phyloP scores from a whole-genome alignment of 2,329 filamentous ascomycete genomes.

The Chaetomiaceae sp. region DNA sequence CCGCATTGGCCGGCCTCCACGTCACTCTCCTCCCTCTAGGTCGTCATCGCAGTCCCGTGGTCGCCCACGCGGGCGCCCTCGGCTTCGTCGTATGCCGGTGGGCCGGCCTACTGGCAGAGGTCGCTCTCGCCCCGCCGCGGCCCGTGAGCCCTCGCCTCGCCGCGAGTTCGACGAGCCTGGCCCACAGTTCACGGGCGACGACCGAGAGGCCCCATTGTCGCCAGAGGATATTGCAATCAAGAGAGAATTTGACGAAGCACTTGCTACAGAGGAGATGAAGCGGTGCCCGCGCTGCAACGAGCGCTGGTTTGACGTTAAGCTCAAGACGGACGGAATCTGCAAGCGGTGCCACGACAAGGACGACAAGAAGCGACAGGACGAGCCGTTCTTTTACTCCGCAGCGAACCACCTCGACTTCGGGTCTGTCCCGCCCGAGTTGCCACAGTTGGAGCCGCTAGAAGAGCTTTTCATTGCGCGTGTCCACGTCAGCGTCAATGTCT shows the following conservation, averaged over 20 bases:
- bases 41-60: background rate
- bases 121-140: too few relatives aligned
- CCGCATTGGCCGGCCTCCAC: too few relatives aligned
- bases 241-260: background rate
- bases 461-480: too few relatives aligned
- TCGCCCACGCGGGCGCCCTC: background rate
- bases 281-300: background rate
- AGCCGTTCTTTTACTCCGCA: background rate
- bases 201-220: background rate
- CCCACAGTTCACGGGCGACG: background rate
- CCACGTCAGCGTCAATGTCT: background rate
- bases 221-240: background rate
- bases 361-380: slow-evolving; percentile 1
- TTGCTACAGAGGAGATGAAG: background rate
- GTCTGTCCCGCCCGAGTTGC: background rate
- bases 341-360: slow-evolving; percentile 3
- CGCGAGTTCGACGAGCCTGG: background rate
- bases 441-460: background rate
- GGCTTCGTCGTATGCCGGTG: background rate
- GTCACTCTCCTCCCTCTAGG: too few relatives aligned
- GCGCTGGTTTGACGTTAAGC: too few relatives aligned
- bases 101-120: background rate
- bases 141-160: background rate
- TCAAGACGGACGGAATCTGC: background rate
- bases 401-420: background rate